phyloP scores from a whole-genome alignment of 257 asterid genomes.

The Solanum phureja region DNA sequence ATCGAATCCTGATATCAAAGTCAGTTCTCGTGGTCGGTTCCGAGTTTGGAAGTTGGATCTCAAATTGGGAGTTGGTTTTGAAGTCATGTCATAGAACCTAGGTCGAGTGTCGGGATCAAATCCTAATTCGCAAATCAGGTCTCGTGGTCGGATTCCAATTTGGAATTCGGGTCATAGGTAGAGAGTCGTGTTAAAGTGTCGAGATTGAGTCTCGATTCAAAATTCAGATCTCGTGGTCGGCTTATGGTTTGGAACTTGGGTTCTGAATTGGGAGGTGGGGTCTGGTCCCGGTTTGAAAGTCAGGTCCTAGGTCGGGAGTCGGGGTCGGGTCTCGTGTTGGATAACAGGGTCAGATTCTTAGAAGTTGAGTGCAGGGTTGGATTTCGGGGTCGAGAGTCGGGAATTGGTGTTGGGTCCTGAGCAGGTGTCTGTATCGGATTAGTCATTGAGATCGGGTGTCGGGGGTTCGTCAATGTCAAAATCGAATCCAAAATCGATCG shows the following conservation, averaged over 20 bases:
- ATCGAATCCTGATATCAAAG: background rate
- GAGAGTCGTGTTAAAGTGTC: background rate
- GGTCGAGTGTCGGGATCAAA: background rate
- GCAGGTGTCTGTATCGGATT: accelerated
- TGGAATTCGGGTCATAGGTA: background rate
- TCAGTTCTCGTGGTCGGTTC: background rate
- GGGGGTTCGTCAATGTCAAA: background rate
- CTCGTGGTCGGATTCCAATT: background rate
- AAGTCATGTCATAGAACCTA: background rate
- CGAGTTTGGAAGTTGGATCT: background rate
- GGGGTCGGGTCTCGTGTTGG: background rate
- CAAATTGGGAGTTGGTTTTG: background rate
- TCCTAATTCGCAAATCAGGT: background rate
- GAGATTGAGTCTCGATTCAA: background rate
- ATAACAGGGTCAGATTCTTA: background rate
- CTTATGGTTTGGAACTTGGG: background rate
- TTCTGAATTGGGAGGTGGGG: background rate
- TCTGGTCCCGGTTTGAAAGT: too few relatives aligned
- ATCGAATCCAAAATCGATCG: background rate
- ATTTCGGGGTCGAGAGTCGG: accelerated
- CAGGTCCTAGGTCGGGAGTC: too few relatives aligned
- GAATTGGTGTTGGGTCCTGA: background rate
- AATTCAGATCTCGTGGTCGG: background rate
- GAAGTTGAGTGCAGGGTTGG: background rate
- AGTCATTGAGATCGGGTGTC: background rate